Base-by-base conservation (phyloP, 371 early-diverging fungal genomes). In the Chytridiales sp. region DNA sequence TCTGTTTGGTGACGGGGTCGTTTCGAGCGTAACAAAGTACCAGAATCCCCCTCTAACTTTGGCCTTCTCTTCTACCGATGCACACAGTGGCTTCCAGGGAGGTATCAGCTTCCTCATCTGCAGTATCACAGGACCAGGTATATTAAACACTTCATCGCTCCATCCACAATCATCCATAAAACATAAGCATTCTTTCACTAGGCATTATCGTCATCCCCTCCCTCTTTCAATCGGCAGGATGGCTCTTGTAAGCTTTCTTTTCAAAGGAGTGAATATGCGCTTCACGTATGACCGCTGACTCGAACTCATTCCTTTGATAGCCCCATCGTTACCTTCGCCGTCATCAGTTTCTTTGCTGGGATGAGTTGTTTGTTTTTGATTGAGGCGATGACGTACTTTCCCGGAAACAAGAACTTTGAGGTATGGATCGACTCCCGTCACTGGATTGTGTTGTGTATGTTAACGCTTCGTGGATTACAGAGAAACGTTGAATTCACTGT, bases 401-500 rank as follows among this genome's bases (percentile, higher is more conserved):
- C 78, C 3, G 78, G 78, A 27, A 78, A 78, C 57, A 66, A 68
- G 35, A 51, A 64, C 40, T 78, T 78, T 52, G 66, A 77, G 66
- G 76, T 76, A 51, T 13, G 40, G n/a, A n/a, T n/a, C 54, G 17
- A 44, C 38, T 47, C 32, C 27, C 27, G 22, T 1, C 3, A 29
- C 11, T 56, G 51, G 13, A 50, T 19, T 24, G n/a, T n/a, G n/a
- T n/a, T n/a, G n/a, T n/a, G n/a, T n/a, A n/a, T n/a, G n/a, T n/a
- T n/a, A n/a, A n/a, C n/a, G n/a, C n/a, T n/a, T n/a, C n/a, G n/a
- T n/a, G n/a, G n/a, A n/a, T n/a, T n/a, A n/a, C 46, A 75, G 71
- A 24, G 69, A 43, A 78, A 78, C 50, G 68, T 78, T 22, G 78
- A 78, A 53, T 68, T 74, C 35, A 75, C 78, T 11, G 78, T 78